Base-by-base conservation (phyloP, 768 basidiomycete species). In the Leccinellum rugosiceps region DNA sequence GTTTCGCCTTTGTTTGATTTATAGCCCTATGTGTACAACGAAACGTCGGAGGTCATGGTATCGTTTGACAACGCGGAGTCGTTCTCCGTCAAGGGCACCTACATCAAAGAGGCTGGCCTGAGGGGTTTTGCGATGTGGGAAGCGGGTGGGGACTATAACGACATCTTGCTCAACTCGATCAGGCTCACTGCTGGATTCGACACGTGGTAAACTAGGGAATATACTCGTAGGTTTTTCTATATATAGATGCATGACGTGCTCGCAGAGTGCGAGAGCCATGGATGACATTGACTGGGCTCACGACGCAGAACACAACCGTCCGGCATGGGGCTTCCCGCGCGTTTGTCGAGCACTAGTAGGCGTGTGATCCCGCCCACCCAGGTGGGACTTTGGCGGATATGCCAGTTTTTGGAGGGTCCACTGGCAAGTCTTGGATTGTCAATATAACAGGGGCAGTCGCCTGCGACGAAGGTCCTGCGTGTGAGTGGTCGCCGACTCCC, bases 51-150 rank as follows among this genome's bases (percentile, higher is more conserved):
- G 54, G 41, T 84, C 47, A 80, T 84, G 75, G 74, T 90, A 25
- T 80, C 86, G 1, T 91, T 78, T 61, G 88, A 90, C 53, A 75
- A 87, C 63, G 71, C 80, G 1, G 61, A 70, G 38, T 85, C 87
- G 2, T 87, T 84, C 61, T 72, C 57, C 23, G 77, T 75, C 43
- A 88, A 88, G 72, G 87, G 87, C 8, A 63, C 67, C 6, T 89
- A 78, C 66, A 83, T 89, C 64, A 77, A 77, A 50, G 59, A 69
- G 19, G 68, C 72, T 26, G 80, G 79, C 5, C 70, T 89, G 25
- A 75, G 74, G 50, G 87, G 88, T 6, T 89, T 88, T 67, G 75
- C 83, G 3, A 80, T 86, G 72, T 88, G 86, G 86, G 85, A 89
- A 68, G 79, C 84, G 43, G 85, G 81, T 26, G 84, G 83, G 11